phyloP scores from a whole-genome alignment of 495 filamentous ascomycete species.

The Bryoglossum gracile region DNA sequence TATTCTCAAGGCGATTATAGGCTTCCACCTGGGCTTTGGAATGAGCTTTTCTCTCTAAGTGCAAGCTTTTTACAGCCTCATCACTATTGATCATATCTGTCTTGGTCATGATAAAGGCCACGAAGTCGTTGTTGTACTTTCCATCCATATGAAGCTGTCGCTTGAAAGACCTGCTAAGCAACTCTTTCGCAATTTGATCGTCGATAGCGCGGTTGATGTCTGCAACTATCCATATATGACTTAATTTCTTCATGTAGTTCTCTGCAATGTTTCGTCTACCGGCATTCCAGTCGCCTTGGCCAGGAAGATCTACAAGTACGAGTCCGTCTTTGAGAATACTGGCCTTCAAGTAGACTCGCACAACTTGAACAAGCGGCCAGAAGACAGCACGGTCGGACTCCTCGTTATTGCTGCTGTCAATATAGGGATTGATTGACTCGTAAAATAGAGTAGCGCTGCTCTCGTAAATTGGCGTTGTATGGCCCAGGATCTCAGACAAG shows the following conservation, averaged over 20 bases:
- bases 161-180: conserved; percentile 53
- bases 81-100: conserved; percentile 52
- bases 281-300: conserved; percentile 57
- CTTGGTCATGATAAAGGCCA: conserved; percentile 62
- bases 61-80: conserved; percentile 18
- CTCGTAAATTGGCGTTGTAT: conserved; percentile 34
- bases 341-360: conserved; percentile 52
- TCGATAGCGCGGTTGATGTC: conserved; percentile 58
- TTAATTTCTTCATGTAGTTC: conserved; percentile 52
- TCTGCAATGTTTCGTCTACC: conserved; percentile 54
- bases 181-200: conserved; percentile 52
- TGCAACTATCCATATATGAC: conserved; percentile 53
- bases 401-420: conserved; percentile 34
- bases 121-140: conserved; percentile 28
- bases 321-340: conserved; percentile 51
- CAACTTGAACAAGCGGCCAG: conserved; percentile 63
- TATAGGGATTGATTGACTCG: conserved; percentile 37
- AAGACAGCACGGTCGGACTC: conserved; percentile 38
- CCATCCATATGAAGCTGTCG: conserved; percentile 57
- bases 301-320: conserved; percentile 61
- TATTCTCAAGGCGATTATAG: not conserved
- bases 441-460: conserved; percentile 35
- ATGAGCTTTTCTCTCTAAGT: not conserved
- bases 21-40: not conserved
- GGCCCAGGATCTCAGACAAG: conserved; percentile 34